phyloP scores from a whole-genome alignment of 2,329 filamentous ascomycete genomes.

The Calonectria fujianensis region DNA sequence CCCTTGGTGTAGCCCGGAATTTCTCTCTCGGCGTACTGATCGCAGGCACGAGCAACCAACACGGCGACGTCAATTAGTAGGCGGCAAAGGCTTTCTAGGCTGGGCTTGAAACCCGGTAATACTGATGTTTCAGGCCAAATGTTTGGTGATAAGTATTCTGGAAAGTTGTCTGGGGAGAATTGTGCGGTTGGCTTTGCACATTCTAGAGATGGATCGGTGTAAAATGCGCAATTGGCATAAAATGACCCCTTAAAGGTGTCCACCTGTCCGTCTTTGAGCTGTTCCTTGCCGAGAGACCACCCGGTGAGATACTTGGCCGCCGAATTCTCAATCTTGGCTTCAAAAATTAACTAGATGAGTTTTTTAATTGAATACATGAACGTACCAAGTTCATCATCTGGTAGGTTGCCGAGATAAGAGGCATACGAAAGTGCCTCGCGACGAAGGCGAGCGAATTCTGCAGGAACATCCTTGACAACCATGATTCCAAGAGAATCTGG shows the following conservation, averaged over 20 bases:
- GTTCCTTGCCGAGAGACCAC: conserved; percentile 90
- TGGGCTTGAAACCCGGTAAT: conserved; percentile 84
- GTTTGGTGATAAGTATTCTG: conserved; percentile 93
- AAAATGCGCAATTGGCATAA: conserved; percentile 89
- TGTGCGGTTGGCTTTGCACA: conserved; percentile 76
- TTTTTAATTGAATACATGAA: background rate
- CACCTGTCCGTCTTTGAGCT: conserved; percentile 84
- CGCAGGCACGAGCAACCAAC: conserved; percentile 92
- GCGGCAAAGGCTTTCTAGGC: conserved; percentile 84
- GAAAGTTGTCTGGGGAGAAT: conserved; percentile 79
- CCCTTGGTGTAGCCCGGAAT: conserved; percentile 84
- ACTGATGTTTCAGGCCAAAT: conserved; percentile 85
- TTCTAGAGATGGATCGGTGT: conserved; percentile 78
- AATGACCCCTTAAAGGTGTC: conserved; percentile 89
- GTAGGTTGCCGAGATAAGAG: conserved; percentile 90
- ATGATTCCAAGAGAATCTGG: conserved; percentile 94
- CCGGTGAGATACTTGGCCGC: conserved; percentile 80
- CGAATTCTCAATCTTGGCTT: conserved; percentile 75
- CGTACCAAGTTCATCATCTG: conserved; percentile 81
- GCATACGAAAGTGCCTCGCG: conserved; percentile 87
- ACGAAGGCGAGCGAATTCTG: conserved; percentile 82
- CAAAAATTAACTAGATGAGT: conserved; percentile 17
- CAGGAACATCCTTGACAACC: conserved; percentile 88
- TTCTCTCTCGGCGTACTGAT: conserved; percentile 86
- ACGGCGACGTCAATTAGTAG: conserved; percentile 93